phyloP scores from a whole-genome alignment of 1,139 yeast species.

The Tardiomyces depauwii region DNA sequence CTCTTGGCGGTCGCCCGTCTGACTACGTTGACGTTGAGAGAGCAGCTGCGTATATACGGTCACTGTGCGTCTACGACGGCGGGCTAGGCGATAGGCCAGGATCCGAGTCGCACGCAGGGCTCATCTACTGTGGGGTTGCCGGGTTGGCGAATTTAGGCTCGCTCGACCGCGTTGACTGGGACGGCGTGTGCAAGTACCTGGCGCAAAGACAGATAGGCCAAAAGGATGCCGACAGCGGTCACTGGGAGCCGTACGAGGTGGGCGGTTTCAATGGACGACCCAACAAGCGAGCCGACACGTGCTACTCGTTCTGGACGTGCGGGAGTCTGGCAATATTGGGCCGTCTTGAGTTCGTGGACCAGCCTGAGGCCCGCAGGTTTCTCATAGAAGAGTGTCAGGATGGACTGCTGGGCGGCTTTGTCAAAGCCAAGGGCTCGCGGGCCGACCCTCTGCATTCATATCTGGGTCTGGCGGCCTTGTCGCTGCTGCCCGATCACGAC shows the following conservation, averaged over 20 bases:
- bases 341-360: constrained; percentile 28
- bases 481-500: constrained; percentile 13
- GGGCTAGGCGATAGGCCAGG: constrained; percentile 44
- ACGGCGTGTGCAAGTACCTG: constrained; percentile 44
- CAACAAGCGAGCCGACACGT: constrained; percentile 78
- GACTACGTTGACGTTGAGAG: constrained; percentile 35
- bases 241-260: constrained; percentile 28
- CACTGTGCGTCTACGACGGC: constrained; percentile 46
- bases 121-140: constrained; percentile 77
- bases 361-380: constrained; percentile 31
- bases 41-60: constrained; percentile 33
- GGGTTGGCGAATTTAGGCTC: constrained; percentile 38
- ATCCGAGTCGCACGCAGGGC: constrained; percentile 78
- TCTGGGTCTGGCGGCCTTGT: constrained; percentile 28
- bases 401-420: constrained; percentile 65
- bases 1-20: constrained; percentile 35
- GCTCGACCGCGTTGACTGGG: constrained; percentile 23
- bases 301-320: constrained; percentile 85
- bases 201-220: constrained; percentile 38
- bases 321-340: constrained; percentile 44
- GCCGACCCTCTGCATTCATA: constrained; percentile 41
- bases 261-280: constrained; percentile 90
- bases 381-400: constrained; percentile 55
- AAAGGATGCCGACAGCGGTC: background rate
- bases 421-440: constrained; percentile 47